phyloP scores from a whole-genome alignment of 257 asterid species.

The Rubia yunnanensis region DNA sequence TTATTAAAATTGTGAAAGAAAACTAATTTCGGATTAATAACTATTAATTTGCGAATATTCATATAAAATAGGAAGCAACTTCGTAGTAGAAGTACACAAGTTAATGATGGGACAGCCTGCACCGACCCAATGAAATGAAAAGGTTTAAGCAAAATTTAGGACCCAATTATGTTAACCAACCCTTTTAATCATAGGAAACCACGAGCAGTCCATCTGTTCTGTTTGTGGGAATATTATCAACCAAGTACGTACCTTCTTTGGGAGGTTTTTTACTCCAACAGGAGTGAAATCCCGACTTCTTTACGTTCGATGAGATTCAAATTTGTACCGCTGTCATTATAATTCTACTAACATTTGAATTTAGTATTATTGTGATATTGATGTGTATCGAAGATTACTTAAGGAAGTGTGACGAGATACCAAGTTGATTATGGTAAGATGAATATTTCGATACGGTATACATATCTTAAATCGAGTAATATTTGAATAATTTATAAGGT shows the following conservation, averaged over 20 bases:
- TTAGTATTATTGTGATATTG: too few species aligned
- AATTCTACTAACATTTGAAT: too few species aligned
- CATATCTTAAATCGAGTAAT: too few species aligned
- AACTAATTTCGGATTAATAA: not conserved
- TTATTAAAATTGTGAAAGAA: not conserved
- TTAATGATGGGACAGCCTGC: not conserved
- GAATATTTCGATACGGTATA: too few species aligned
- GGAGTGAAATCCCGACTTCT: too few species aligned
- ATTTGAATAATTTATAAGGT: too few species aligned
- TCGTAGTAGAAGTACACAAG: not conserved
- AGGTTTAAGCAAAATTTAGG: not conserved
- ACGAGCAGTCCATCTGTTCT: conserved; percentile 15
- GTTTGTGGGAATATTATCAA: not conserved
- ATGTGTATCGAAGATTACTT: too few species aligned
- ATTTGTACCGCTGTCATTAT: too few species aligned
- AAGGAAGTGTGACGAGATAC: too few species aligned
- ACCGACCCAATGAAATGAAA: conserved; percentile 11
- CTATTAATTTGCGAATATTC: not conserved
- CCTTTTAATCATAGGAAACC: not conserved
- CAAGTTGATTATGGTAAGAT: too few species aligned
- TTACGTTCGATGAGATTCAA: too few species aligned
- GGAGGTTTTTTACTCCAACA: too few species aligned
- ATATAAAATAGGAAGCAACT: not conserved
- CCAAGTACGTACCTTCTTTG: not conserved
- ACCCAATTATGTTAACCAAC: not conserved